Conservation (phyloP, 306 rosid genomes). For the Cotoneaster glaucophyllus region DNA sequence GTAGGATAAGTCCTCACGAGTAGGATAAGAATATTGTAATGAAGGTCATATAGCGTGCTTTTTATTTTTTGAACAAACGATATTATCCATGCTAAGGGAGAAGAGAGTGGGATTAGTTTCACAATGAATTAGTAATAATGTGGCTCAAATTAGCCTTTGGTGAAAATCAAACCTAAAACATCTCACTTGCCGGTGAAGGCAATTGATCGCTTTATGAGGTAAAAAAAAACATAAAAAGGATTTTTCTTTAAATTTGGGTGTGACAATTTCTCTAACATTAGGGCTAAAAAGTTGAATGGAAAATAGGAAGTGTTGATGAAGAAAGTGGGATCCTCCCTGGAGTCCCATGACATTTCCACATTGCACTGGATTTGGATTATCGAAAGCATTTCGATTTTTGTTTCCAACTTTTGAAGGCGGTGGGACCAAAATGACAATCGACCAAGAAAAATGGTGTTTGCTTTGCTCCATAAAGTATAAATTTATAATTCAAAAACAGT, state of each 20-base stretch:
- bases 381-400: not conserved
- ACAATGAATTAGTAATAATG: too few relatives aligned
- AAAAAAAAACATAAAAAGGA: not conserved
- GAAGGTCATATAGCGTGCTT: too few relatives aligned
- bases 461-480: not conserved
- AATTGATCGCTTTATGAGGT: not conserved
- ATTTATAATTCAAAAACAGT: not conserved
- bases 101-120: fast-evolving
- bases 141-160: too few relatives aligned
- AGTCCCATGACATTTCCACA: not conserved
- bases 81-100: too few relatives aligned
- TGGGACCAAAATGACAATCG: conserved; percentile 6
- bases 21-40: too few relatives aligned
- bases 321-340: conserved; percentile 17
- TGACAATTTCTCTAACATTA: not conserved
- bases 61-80: too few relatives aligned
- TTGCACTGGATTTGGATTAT: not conserved
- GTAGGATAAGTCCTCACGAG: too few relatives aligned
- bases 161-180: too few relatives aligned
- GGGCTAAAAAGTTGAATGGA: conserved; percentile 11
- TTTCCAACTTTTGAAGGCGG: not conserved
- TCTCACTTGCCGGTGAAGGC: too few relatives aligned
- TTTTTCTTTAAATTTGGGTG: conserved; percentile 20
- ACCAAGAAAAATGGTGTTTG: not conserved
- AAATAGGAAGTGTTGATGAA: conserved; percentile 1